phyloP scores from a whole-genome alignment of 352 stramenopile species.

The Phytopythium chamaehyphon region DNA sequence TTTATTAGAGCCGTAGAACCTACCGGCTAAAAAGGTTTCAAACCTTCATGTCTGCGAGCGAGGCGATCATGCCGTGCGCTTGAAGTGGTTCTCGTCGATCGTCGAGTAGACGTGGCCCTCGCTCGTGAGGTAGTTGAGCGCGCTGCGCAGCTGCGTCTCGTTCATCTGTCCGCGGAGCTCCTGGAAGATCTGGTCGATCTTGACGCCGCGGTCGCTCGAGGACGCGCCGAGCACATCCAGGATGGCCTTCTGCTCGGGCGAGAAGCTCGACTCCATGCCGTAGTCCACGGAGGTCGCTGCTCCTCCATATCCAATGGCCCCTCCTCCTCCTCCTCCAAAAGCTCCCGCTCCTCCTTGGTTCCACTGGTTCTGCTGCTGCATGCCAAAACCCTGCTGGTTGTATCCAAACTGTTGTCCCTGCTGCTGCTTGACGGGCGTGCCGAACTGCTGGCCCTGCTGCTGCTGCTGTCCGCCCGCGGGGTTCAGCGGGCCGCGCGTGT shows the following conservation, averaged over 20 bases:
- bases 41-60: too few species aligned
- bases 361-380: slow-evolving; percentile 21
- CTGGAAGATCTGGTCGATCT: slow-evolving; percentile 77
- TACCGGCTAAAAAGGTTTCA: too few species aligned
- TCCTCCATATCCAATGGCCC: slow-evolving; percentile 5
- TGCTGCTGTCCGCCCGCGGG: slow-evolving; percentile 17
- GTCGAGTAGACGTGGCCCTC: slow-evolving; percentile 90
- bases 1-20: too few species aligned
- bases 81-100: slow-evolving; percentile 90
- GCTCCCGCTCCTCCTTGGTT: slow-evolving; percentile 15
- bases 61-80: slow-evolving; percentile 54
- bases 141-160: slow-evolving; percentile 58
- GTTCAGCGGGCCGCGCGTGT: slow-evolving; percentile 58
- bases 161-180: slow-evolving; percentile 60
- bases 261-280: slow-evolving; percentile 74
- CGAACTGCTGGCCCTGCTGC: slow-evolving; percentile 12
- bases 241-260: slow-evolving; percentile 74
- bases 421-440: slow-evolving; percentile 34
- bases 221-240: slow-evolving; percentile 68
- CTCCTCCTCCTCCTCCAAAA: slow-evolving; percentile 8
- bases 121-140: slow-evolving; percentile 79
- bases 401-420: slow-evolving; percentile 7
- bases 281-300: slow-evolving; percentile 36
- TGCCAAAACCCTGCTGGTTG: slow-evolving; percentile 25
- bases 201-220: slow-evolving; percentile 68